phyloP scores from a whole-genome alignment of 2,329 filamentous ascomycete species.

The Xylariaceae sp. region DNA sequence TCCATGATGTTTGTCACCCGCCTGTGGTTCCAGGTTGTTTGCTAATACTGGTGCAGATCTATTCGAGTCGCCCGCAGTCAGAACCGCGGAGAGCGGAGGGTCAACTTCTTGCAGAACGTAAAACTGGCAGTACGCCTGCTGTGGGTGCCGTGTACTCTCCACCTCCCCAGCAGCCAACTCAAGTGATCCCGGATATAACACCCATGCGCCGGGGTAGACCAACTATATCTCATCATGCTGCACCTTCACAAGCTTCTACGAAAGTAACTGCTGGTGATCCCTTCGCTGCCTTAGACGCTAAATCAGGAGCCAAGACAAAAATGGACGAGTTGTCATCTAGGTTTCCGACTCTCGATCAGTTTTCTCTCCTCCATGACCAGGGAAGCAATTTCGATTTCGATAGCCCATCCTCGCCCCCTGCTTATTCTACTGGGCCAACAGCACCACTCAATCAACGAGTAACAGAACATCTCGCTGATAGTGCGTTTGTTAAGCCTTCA shows the following conservation, averaged over 20 bases:
- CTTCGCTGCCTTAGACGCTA: slow-evolving; percentile 81
- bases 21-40: slow-evolving; percentile 3
- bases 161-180: slow-evolving; percentile 58
- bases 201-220: slow-evolving; percentile 90
- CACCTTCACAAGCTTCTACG: slow-evolving; percentile 53
- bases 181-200: slow-evolving; percentile 77
- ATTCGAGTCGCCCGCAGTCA: slow-evolving; percentile 56
- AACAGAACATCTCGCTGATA: slow-evolving; percentile 72
- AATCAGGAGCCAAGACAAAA: slow-evolving; percentile 44
- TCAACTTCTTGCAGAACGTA: slow-evolving; percentile 47
- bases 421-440: slow-evolving; percentile 34
- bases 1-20: slow-evolving; percentile 70
- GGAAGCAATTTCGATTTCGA: slow-evolving; percentile 82
- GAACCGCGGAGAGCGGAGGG: slow-evolving; percentile 51
- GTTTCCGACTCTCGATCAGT: slow-evolving; percentile 90
- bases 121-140: slow-evolving; percentile 51
- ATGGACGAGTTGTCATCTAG: slow-evolving; percentile 76
- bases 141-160: slow-evolving; percentile 79
- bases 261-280: slow-evolving; percentile 70
- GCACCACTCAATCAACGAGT: slow-evolving; percentile 60
- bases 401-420: slow-evolving; percentile 41
- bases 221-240: slow-evolving; percentile 36
- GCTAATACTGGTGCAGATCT: slow-evolving; percentile 54
- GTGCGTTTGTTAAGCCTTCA: slow-evolving; percentile 62
- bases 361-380: slow-evolving; percentile 80